Evolutionary conservation across 495 filamentous ascomycete genomes (phyloP).

Genomic region (Cercophora samala): DNA sequence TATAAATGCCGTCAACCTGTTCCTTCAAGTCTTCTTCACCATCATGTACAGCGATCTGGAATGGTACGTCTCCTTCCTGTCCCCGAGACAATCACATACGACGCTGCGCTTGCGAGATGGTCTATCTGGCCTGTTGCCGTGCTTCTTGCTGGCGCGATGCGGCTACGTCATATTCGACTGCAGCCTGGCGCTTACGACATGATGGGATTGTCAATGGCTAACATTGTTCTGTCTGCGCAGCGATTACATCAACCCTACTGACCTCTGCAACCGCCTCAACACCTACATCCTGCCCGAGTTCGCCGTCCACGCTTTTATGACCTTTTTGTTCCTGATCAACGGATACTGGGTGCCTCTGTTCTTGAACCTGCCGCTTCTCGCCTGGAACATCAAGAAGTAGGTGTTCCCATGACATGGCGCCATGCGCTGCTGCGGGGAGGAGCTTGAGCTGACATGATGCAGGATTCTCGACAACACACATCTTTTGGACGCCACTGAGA

Average conservation of each 20-base stretch:
- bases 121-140: neutral
- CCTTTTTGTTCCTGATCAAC: constrained; percentile 92
- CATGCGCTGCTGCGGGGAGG: neutral
- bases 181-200: neutral
- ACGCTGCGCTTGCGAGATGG: neutral
- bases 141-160: neutral
- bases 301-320: constrained; percentile 92
- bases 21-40: constrained; percentile 99
- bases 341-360: constrained; percentile 95
- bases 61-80: constrained; percentile 61
- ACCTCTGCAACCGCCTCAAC: constrained; percentile 99
- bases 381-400: constrained; percentile 96
- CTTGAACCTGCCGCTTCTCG: constrained; percentile 88
- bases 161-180: neutral
- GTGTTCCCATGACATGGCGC: constrained; percentile 25
- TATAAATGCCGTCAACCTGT: constrained; percentile 99
- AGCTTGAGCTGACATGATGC: neutral
- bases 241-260: constrained; percentile 99
- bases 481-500: constrained; percentile 95
- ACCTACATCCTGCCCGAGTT: constrained; percentile 99
- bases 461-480: constrained; percentile 98
- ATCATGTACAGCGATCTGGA: constrained; percentile 99
- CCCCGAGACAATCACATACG: neutral
- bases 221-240: constrained; percentile 41
- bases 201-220: neutral